These are phyloP conservation scores for Penicillium diatomitis DNA, from an alignment of 495 filamentous ascomycete species.

Conservation along the genomic window DNA sequence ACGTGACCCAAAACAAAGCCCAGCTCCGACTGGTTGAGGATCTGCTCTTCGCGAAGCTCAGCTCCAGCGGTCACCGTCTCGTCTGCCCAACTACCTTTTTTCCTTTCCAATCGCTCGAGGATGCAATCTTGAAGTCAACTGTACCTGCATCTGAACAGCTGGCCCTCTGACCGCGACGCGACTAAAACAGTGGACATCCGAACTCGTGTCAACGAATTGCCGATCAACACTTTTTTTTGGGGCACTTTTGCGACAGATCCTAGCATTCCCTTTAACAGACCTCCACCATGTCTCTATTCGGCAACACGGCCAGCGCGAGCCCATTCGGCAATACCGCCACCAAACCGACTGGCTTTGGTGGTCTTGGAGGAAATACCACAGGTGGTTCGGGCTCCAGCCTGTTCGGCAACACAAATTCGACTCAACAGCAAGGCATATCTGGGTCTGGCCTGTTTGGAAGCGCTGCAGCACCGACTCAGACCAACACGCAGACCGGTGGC, in stretches of 20 bases:
- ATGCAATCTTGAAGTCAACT: slow-evolving; percentile 7
- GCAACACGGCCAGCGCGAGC: slow-evolving; percentile 15
- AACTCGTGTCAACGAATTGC: no score
- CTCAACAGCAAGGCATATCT: slow-evolving; percentile 14
- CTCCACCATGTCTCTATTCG: slow-evolving; percentile 36
- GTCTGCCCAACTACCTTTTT: slow-evolving; percentile 4
- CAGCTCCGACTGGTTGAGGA: slow-evolving; percentile 13
- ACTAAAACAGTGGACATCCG: no score
- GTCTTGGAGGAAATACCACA: background rate
- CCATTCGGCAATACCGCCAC: slow-evolving; percentile 24
- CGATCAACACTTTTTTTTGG: slow-evolving; percentile 13
- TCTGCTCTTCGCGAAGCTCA: slow-evolving; percentile 18
- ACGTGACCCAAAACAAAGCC: slow-evolving; percentile 24
- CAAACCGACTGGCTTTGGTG: slow-evolving; percentile 32
- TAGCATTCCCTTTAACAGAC: slow-evolving; percentile 3
- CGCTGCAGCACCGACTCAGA: slow-evolving; percentile 5
- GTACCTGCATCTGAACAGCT: background rate
- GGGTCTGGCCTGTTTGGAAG: slow-evolving; percentile 14
- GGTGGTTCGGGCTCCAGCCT: slow-evolving; percentile 6
- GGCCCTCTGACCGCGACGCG: no score
- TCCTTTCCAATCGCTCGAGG: background rate
- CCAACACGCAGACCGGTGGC: slow-evolving; percentile 20
- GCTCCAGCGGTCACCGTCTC: slow-evolving; percentile 12
- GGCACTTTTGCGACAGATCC: background rate
- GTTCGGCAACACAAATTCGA: slow-evolving; percentile 19